Evolutionary conservation across 1,139 yeast genomes (phyloP).

Genomic region (Sugiyamaella pinicola): DNA sequence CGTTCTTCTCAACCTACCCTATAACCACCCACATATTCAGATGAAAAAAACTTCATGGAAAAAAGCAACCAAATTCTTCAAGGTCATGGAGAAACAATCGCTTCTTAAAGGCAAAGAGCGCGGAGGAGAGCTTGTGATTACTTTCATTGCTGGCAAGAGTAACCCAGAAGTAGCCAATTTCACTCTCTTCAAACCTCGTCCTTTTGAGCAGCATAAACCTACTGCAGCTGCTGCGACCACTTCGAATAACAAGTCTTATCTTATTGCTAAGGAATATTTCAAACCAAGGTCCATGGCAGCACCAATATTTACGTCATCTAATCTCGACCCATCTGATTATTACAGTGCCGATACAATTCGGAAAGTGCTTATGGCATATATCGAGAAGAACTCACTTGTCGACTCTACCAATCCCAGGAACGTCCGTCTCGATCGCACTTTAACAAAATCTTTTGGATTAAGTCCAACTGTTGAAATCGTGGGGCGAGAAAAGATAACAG

Average conservation of each 20-base stretch:
- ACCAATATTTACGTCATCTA: slow-evolving; percentile 51
- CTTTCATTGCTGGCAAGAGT: slow-evolving; percentile 52
- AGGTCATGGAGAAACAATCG: slow-evolving; percentile 77
- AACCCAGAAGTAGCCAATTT: slow-evolving; percentile 58
- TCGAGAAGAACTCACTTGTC: slow-evolving; percentile 54
- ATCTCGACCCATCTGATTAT: slow-evolving; percentile 45
- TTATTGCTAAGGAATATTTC: slow-evolving; percentile 34
- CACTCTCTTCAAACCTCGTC: slow-evolving; percentile 58
- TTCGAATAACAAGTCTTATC: background rate
- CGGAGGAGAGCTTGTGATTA: slow-evolving; percentile 68
- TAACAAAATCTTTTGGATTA: slow-evolving; percentile 40
- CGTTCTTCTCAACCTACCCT: slow-evolving; percentile 71
- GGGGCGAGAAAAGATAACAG: slow-evolving; percentile 55
- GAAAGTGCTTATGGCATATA: slow-evolving; percentile 55
- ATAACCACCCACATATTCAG: slow-evolving; percentile 56
- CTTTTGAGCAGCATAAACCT: slow-evolving; percentile 20
- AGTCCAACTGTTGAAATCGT: slow-evolving; percentile 32
- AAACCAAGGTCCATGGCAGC: slow-evolving; percentile 34
- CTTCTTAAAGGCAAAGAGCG: slow-evolving; percentile 71
- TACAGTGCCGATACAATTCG: slow-evolving; percentile 61
- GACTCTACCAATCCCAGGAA: slow-evolving; percentile 52
- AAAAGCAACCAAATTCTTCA: slow-evolving; percentile 80
- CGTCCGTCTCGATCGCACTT: slow-evolving; percentile 57
- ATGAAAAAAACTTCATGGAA: slow-evolving; percentile 88
- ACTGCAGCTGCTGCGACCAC: background rate